Base-by-base conservation (phyloP, 352 stramenopile species). In the Phytophthora macrochlamydospora region DNA sequence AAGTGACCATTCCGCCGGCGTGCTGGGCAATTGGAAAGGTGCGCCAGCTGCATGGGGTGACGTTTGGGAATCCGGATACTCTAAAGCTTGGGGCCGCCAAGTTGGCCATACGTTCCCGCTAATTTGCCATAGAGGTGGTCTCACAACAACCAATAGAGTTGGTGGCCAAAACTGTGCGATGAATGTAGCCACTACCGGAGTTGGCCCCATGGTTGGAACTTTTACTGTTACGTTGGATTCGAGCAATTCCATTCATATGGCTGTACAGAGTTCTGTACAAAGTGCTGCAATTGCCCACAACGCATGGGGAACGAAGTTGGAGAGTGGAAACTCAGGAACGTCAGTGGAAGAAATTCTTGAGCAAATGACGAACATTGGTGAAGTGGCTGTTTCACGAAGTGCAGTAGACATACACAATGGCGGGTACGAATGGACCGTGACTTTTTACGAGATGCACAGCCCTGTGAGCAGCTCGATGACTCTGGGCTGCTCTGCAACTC, bases 281-380 rank as follows among this genome's bases (percentile, higher is more conserved):
- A 98, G 94, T 51, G 64, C 58, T 13, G 45, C 72, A 7, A 98
- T 99, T 45, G 69, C 78, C 3, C 95, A 99, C 71, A 99, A 99
- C 65, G 97, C 95, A 0, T 90, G 85, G 69, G 92, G 90, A 11
- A 95, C 82, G 2, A 90, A 83, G n/a, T 75, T 73, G 13, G 81
- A 98, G 30, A 98, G 91, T 59, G 91, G 91, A 5, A 87, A 91
- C 24, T 91, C 93, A 14, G 96, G 95, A 0, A 96, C 90, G 1
- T 98, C 92, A 5, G 56, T 99, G 3, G 92, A 99, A 73, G 95
- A 99, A 67, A 98, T 98, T 54, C 79, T 99, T 1, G 93, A 99
- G 72, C 73, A 55, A 2, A 97, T 99, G 81, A 38, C 69, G 5
- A 99, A 99, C 62, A 64, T 99, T 48, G 97, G 97, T 2, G 94